Evolutionary conservation across 495 filamentous ascomycete species (phyloP).

Genomic region (Parathielavia hyrcaniae): DNA sequence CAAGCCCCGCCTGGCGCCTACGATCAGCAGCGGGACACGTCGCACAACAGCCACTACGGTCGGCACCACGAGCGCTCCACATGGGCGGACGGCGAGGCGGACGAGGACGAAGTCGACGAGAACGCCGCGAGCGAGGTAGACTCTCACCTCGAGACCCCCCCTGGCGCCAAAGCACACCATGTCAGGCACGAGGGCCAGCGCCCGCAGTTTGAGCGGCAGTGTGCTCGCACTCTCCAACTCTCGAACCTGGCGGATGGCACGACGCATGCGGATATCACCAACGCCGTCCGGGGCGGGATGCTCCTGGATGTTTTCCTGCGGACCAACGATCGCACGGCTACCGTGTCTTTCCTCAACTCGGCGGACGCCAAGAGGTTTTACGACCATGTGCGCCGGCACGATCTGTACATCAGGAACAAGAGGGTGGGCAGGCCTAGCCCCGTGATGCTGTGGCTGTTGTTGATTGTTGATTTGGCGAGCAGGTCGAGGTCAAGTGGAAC

Average conservation of each 20-base stretch:
- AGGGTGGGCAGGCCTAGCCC: slow-evolving; percentile 49
- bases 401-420: slow-evolving; percentile 63
- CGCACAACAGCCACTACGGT: not conserved
- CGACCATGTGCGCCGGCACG: slow-evolving; percentile 57
- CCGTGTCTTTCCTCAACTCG: slow-evolving; percentile 64
- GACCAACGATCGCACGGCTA: slow-evolving; percentile 54
- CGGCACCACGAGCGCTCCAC: slow-evolving; percentile 18
- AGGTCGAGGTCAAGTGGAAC: slow-evolving; percentile 67
- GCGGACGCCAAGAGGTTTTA: slow-evolving; percentile 58
- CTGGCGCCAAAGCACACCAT: slow-evolving; percentile 16
- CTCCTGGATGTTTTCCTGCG: slow-evolving; percentile 65
- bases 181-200: slow-evolving; percentile 21
- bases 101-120: slow-evolving; percentile 26
- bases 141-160: slow-evolving; percentile 20
- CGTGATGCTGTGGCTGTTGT: not conserved
- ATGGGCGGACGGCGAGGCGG: slow-evolving; percentile 27
- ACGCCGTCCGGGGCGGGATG: slow-evolving; percentile 61
- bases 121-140: slow-evolving; percentile 19
- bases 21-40: slow-evolving; percentile 4
- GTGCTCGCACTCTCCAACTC: slow-evolving; percentile 59
- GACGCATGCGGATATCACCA: slow-evolving; percentile 60
- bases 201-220: slow-evolving; percentile 34
- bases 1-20: slow-evolving; percentile 5
- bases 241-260: slow-evolving; percentile 57
- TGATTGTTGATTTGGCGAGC: slow-evolving; percentile 4